Evolutionary conservation across 2,329 filamentous ascomycete genomes (phyloP).

Genomic region (Macroventuria anomochaeta): DNA sequence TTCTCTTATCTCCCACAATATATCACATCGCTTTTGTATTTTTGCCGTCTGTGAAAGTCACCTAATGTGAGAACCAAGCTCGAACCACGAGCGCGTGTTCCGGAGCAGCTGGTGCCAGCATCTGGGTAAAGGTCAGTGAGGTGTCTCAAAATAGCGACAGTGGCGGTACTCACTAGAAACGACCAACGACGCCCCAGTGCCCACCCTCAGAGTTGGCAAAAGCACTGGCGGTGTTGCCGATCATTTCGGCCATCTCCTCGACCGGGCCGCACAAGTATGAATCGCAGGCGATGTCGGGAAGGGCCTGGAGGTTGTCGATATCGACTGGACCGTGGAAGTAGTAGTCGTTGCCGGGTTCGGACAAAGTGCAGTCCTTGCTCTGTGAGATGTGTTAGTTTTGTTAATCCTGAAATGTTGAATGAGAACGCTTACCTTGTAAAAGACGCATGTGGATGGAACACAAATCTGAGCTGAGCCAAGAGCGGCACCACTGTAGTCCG

Average conservation of each 20-base stretch:
- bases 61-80: no score
- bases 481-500: not conserved
- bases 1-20: no score
- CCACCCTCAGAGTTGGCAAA: not conserved
- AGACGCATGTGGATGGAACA: not conserved
- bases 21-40: no score
- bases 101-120: no score
- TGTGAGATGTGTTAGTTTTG: not conserved
- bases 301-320: not conserved
- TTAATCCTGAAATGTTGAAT: not conserved
- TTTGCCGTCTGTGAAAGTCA: no score
- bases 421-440: constrained; percentile 9
- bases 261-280: constrained; percentile 2
- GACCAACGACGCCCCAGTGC: not conserved
- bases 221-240: not conserved
- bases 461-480: constrained; percentile 8
- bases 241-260: not conserved
- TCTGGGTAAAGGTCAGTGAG: no score
- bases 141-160: no score
- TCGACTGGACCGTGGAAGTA: constrained; percentile 5
- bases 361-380: constrained; percentile 4
- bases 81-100: no score
- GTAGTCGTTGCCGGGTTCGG: not conserved
- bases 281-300: not conserved
- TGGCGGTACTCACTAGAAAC: no score